phyloP scores from a whole-genome alignment of 345 rosid species.

The Melaleuca alternifolia region DNA sequence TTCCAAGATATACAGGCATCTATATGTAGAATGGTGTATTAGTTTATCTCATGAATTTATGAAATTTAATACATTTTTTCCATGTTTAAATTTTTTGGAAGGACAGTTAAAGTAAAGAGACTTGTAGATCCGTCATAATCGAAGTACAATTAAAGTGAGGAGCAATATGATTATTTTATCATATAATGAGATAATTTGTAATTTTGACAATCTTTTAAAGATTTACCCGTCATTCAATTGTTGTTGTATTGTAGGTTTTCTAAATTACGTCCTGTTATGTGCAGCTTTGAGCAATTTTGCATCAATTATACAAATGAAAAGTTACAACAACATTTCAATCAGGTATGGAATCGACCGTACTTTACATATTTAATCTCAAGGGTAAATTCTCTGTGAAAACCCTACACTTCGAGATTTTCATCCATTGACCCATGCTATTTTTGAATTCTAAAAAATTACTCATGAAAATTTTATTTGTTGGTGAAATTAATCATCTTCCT shows the following conservation, averaged over 20 bases:
- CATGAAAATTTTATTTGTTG: constrained; percentile 10
- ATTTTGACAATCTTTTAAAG: not conserved
- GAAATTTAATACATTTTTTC: not conserved
- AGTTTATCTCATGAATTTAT: too few species aligned
- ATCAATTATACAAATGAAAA: constrained; percentile 89
- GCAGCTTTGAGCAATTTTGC: constrained; percentile 94
- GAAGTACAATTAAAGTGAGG: not conserved
- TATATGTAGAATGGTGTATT: too few species aligned
- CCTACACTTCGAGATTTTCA: not conserved
- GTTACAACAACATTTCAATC: constrained; percentile 98
- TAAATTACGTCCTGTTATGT: not conserved
- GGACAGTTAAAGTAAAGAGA: not conserved
- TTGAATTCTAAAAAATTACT: constrained; percentile 20
- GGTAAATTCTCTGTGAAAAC: not conserved
- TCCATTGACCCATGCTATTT: not conserved
- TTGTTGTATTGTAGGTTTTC: not conserved
- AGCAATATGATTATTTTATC: not conserved
- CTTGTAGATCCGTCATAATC: not conserved
- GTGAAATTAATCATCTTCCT: not conserved
- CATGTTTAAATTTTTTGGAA: not conserved
- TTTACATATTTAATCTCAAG: not conserved
- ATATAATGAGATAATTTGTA: not conserved
- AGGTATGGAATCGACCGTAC: constrained; percentile 39
- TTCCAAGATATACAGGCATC: too few species aligned
- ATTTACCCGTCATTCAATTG: not conserved